Base-by-base conservation (phyloP, 2,329 filamentous ascomycete genomes). In the Purpureocillium takamizusanense region DNA sequence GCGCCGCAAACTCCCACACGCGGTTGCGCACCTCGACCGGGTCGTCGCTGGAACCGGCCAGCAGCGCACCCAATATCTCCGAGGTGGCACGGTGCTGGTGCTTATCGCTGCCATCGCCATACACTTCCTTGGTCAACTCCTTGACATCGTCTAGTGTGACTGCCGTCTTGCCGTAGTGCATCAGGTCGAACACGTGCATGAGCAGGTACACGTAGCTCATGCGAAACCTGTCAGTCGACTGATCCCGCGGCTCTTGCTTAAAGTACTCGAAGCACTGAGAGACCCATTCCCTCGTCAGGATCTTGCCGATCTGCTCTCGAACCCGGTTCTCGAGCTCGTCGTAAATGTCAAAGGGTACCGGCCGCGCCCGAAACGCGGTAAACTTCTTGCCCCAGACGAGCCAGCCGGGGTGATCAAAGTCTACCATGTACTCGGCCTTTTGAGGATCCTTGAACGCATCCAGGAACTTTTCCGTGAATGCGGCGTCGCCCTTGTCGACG, bases 71-170 rank as follows among this genome's bases (percentile, higher is more conserved):
- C 36, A 98, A 67, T 40, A 98, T 95, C 62, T 98, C 92, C 0
- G 92, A 78, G 2, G 92, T 95, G 13, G 92, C 92, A 37, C 92
- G 85, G 58, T 98, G 92, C 57, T 98, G 90, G 59, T 98, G 92
- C 62, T 95, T 95, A 57, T 98, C 92, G 51, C 81, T 92, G 9
- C 94, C 92, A 58, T 98, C 90, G 12, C 82, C 90, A 53, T 87
- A 97, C 1, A 94, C 79, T 2, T 78, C 76, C 42, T 75, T 68
- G 5, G 85, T 78, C 43, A 95, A 70, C 49, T 89, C 81, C 54
- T 90, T 83, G 57, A 98, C 81, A 39, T 98, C 92, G 6, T 90
- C 80, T 51, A 95, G 86, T 0, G 79, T 94, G 17, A 83, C 83
- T 12, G 70, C 67, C 0, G 92, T 88, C 37, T 86, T 66, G 1